Evolutionary conservation across 1,284 basidiomycete species (phyloP).

Genomic region (Thecaphora frezii): DNA sequence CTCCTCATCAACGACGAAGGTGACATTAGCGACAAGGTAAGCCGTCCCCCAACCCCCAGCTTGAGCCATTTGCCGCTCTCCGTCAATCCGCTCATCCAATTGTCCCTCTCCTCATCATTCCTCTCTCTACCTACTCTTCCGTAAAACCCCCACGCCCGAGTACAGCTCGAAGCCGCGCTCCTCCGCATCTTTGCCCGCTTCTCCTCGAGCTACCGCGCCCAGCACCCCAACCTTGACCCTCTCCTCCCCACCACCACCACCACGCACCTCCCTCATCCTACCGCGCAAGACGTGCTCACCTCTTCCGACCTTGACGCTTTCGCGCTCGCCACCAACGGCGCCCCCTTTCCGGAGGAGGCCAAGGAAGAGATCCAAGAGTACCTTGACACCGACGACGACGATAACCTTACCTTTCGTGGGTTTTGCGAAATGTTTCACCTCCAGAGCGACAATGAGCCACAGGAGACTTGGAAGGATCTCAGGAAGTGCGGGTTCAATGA

Average conservation of each 20-base stretch:
- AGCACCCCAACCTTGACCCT: slow-evolving; percentile 5
- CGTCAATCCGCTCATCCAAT: too few relatives aligned
- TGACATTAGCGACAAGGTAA: slow-evolving; percentile 21
- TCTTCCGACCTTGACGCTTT: slow-evolving; percentile 39
- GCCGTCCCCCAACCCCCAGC: neutral
- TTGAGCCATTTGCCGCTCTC: neutral
- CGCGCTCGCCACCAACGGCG: slow-evolving; percentile 34
- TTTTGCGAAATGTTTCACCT: slow-evolving; percentile 44
- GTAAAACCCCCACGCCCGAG: neutral
- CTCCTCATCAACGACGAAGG: slow-evolving; percentile 27
- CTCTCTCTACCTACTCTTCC: neutral
- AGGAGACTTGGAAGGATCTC: slow-evolving; percentile 47
- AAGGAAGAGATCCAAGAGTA: slow-evolving; percentile 45
- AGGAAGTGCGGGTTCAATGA: slow-evolving; percentile 24
- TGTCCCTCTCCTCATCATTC: neutral
- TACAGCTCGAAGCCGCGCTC: slow-evolving; percentile 26
- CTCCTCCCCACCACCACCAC: neutral
- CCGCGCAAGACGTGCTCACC: slow-evolving; percentile 11
- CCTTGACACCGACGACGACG: slow-evolving; percentile 37
- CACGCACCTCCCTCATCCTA: slow-evolving; percentile 7
- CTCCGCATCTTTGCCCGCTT: slow-evolving; percentile 30
- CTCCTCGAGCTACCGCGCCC: slow-evolving; percentile 16
- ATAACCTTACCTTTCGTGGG: slow-evolving; percentile 30
- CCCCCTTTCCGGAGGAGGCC: slow-evolving; percentile 22
- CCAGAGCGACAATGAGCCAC: slow-evolving; percentile 39